Base-by-base conservation (phyloP, 768 basidiomycete genomes). In the Pholiota conissans region DNA sequence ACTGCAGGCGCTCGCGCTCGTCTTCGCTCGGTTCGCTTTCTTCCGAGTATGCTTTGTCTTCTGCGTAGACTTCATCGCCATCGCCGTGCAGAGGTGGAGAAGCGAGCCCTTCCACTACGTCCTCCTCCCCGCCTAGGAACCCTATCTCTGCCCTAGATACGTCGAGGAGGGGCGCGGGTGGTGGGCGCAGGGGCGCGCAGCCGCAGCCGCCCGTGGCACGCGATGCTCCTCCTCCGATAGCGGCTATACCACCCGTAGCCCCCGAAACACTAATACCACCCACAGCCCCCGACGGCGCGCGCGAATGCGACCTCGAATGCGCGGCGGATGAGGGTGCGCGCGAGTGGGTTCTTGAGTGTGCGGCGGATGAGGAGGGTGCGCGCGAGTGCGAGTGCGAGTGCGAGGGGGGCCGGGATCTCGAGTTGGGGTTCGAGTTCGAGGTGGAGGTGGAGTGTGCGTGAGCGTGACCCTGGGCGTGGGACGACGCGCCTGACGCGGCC, bases 151-250 rank as follows among this genome's bases (percentile, higher is more conserved):
- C 49, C 5, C 55, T 10, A 6, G 24, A 34, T 5, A 65, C 24
- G 20, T 61, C 59, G 5, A 65, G 34, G 16, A 56, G 58, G 3
- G 65, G 65, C 34, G 65, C 65, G 29, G 65, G 65, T 11, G 65
- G 61, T 2, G 62, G 65, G 3, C 65, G 35, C 20, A 24, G 52
- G 65, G 65, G 32, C 40, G 56, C 22, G 26, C 55, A 18, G 35
- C 49, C 26, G 55, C 20, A 10, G 14, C 39, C 14, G 40, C 30
- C 27, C 45, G 35, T 28, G 49, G 57, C 27, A 58, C 48, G 3
- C 22, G 56, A n/a, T n/a, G n/a, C n/a, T n/a, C n/a, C n/a, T n/a
- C n/a, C n/a, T n/a, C n/a, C n/a, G n/a, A n/a, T n/a, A n/a, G n/a
- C n/a, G n/a, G n/a, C n/a, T n/a, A n/a, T n/a, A n/a, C n/a, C n/a